Evolutionary conservation across 371 early-diverging fungal species (phyloP).

Genomic region (Actinomortierella ambigua): DNA sequence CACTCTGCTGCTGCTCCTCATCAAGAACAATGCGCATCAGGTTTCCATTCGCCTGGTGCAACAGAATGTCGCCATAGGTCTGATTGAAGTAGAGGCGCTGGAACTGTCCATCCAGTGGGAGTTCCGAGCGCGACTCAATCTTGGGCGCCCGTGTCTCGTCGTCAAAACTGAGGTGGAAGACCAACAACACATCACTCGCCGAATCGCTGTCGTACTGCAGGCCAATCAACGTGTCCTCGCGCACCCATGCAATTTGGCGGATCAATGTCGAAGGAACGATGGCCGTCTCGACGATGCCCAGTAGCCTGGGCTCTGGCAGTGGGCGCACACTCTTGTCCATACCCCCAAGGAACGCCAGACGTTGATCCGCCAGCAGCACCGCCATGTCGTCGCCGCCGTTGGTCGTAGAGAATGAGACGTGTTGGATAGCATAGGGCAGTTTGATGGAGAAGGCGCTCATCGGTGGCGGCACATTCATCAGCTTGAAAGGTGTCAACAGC

Average conservation of each 20-base stretch:
- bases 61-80: slow-evolving; percentile 34
- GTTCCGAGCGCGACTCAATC: slow-evolving; percentile 15
- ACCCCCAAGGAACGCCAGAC: slow-evolving; percentile 52
- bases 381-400: slow-evolving; percentile 71
- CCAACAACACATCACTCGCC: slow-evolving; percentile 25
- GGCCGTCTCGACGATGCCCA: slow-evolving; percentile 29
- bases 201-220: slow-evolving; percentile 39
- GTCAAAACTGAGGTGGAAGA: slow-evolving; percentile 33
- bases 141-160: slow-evolving; percentile 28
- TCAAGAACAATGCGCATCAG: slow-evolving; percentile 16
- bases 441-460: slow-evolving; percentile 69
- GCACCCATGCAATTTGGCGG: slow-evolving; percentile 47
- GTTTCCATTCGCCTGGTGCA: slow-evolving; percentile 36
- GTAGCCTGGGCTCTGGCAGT: slow-evolving; percentile 35
- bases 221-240: slow-evolving; percentile 21
- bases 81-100: slow-evolving; percentile 44
- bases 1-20: neutral
- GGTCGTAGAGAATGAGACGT: slow-evolving; percentile 69
- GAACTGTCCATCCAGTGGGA: slow-evolving; percentile 26
- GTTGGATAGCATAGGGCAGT: slow-evolving; percentile 53
- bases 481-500: slow-evolving; percentile 85
- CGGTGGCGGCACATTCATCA: slow-evolving; percentile 94
- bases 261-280: slow-evolving; percentile 24
- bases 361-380: slow-evolving; percentile 57
- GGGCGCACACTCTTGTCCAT: slow-evolving; percentile 34